A percentile compares a stretch with the other conserved stretches of the same genome.
phyloP scores from a whole-genome alignment of 768 basidiomycete species.

The Pleurotus platypus region DNA sequence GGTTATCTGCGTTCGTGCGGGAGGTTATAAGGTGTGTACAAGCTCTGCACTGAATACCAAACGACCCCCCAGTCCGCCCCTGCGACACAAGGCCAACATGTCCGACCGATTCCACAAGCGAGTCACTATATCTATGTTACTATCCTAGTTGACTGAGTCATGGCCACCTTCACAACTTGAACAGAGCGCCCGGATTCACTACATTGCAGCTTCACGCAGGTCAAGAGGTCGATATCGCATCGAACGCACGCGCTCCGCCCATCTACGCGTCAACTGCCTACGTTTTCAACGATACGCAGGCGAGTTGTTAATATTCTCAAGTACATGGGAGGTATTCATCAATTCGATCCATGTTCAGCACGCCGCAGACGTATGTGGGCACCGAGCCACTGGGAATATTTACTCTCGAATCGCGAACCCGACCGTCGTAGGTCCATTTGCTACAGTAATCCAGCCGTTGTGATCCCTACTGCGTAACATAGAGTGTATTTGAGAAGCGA shows the following conservation, averaged over 20 bases:
- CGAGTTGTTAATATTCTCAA: constrained; percentile 7
- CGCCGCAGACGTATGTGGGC: constrained; percentile 49
- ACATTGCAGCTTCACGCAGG: constrained; percentile 61
- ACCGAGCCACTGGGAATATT: constrained; percentile 26
- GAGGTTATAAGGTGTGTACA: too few species aligned
- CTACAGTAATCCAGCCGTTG: neutral
- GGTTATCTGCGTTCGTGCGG: too few species aligned
- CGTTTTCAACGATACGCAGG: constrained; percentile 47
- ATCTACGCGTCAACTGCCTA: constrained; percentile 53
- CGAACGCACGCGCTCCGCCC: constrained; percentile 53
- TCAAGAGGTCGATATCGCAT: constrained; percentile 40
- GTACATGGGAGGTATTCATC: neutral
- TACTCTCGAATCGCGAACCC: constrained; percentile 50
- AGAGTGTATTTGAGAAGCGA: constrained; percentile 66
- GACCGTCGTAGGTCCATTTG: constrained; percentile 30
- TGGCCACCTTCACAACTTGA: too few species aligned
- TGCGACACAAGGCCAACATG: too few species aligned
- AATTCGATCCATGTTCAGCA: constrained; percentile 26
- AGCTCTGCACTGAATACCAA: too few species aligned
- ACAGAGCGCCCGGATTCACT: constrained; percentile 30
- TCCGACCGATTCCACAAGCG: too few species aligned
- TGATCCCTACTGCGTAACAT: neutral
- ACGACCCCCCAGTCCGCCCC: too few species aligned
- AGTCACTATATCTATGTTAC: too few species aligned
- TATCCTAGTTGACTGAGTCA: too few species aligned